phyloP scores from a whole-genome alignment of 768 basidiomycete genomes.

The Mycena metata region DNA sequence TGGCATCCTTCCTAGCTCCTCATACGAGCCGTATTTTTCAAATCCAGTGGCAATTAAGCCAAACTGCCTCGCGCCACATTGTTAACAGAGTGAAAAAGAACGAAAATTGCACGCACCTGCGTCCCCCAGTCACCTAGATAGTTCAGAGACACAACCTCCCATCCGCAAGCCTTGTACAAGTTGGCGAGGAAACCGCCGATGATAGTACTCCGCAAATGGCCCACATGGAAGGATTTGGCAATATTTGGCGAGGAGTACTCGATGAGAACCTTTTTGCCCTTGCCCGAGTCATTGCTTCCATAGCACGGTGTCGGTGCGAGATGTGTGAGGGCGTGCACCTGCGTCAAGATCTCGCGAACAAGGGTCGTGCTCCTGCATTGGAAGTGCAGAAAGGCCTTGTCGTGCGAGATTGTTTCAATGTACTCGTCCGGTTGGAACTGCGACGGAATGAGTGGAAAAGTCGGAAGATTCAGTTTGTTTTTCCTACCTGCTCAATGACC shows the following conservation, averaged over 20 bases:
- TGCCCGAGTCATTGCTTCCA: conserved; percentile 82
- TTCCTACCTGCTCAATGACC: conserved; percentile 74
- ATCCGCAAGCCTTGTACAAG: conserved; percentile 92
- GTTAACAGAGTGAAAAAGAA: not conserved
- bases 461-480: too few species aligned
- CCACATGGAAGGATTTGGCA: conserved; percentile 98
- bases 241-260: conserved; percentile 99
- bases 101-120: conserved; percentile 68
- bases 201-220: conserved; percentile 97
- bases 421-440: conserved; percentile 91
- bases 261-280: conserved; percentile 86
- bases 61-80: conserved; percentile 59
- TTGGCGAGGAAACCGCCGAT: conserved; percentile 96
- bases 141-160: conserved; percentile 92
- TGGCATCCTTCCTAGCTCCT: conserved; percentile 87
- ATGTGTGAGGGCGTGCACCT: conserved; percentile 81
- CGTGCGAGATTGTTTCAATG: conserved; percentile 75
- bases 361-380: conserved; percentile 75
- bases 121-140: conserved; percentile 99
- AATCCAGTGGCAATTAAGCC: conserved; percentile 93
- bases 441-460: not conserved
- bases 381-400: conserved; percentile 89
- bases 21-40: conserved; percentile 90
- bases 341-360: conserved; percentile 74
- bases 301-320: conserved; percentile 77